Base-by-base conservation (phyloP, 2,329 filamentous ascomycete genomes). In the Fonsecaea multimorphosa region DNA sequence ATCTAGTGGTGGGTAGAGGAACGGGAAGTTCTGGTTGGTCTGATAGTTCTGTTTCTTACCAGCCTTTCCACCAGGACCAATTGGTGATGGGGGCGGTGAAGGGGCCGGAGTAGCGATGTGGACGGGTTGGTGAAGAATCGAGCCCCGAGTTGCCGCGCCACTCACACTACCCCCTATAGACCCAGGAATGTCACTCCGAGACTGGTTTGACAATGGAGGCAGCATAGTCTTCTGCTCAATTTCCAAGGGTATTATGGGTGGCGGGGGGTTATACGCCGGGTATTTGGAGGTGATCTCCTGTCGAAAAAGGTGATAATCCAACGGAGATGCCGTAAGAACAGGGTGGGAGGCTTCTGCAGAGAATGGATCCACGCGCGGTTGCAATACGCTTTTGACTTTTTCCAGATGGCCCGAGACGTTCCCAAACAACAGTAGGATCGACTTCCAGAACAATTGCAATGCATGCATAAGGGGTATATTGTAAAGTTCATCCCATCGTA, bases 1-100 rank as follows among this genome's bases (percentile, higher is more conserved):
- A 77, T 97, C 94, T 19, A 97, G 82, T 1, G 95, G 95, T 1
- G 95, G 95, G 72, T 99, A 99, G 80, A 99, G 88, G 75, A 99
- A 98, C 0, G 95, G 95, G 70, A 99, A 98, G 75, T 97, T 95
- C 73, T 99, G 95, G 74, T 99, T 99, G 0, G 95, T 99, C 77
- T 99, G 95, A 74, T 99, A 99, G 72, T 98, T 99, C 74, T 99
- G 95, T 76, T 99, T 99, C 83, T 99, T 99, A 0, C 91, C 93
- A 59, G 91, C 92, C 77, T 98, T 99, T 0, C 93, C 93, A 29
- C 93, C 87, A 2, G 87, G 85, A 0, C 86, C 93, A 36, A 90
- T 89, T 9, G 95, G 95, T 1, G 94, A 97, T 0, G 95, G 95
- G 0, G 95, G 95, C 27, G 95, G 95, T 0, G 95, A 99, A 1